Evolutionary conservation across 2,329 filamentous ascomycete genomes (phyloP).

Genomic region (Pseudophaeomoniella oleicola): DNA sequence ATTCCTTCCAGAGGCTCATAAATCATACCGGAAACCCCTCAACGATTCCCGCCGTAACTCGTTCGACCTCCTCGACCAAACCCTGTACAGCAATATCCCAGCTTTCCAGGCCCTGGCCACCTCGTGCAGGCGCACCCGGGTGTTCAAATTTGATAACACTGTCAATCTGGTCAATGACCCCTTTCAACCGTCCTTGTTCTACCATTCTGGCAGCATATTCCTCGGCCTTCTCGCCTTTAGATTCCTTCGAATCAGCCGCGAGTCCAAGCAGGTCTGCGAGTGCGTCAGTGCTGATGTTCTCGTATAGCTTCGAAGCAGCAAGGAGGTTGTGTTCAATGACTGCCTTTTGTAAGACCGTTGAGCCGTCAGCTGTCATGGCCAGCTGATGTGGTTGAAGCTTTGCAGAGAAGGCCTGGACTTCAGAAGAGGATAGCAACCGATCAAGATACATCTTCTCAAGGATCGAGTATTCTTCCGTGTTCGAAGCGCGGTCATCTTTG

Average conservation of each 20-base stretch:
- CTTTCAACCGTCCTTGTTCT: conserved; percentile 76
- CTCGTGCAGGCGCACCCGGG: conserved; percentile 42
- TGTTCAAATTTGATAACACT: conserved; percentile 71
- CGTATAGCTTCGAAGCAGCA: conserved; percentile 65
- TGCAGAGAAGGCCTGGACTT: conserved; percentile 74
- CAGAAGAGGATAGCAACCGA: conserved; percentile 62
- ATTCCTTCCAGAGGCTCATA: no score
- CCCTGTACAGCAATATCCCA: conserved; percentile 86
- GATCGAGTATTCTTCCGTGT: conserved; percentile 69
- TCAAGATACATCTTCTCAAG: conserved; percentile 97
- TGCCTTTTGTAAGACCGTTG: conserved; percentile 81
- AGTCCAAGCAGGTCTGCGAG: conserved; percentile 67
- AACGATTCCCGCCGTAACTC: conserved; percentile 67
- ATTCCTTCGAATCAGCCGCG: conserved; percentile 25
- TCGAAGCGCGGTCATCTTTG: conserved; percentile 73
- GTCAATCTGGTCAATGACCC: conserved; percentile 88
- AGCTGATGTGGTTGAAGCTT: conserved; percentile 77
- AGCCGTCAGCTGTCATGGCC: conserved; percentile 76
- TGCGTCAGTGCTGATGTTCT: conserved; percentile 61
- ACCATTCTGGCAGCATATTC: conserved; percentile 90
- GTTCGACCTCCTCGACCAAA: conserved; percentile 79
- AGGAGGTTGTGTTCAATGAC: conserved; percentile 94
- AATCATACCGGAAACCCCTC: conserved; percentile 56
- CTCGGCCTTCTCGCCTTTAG: conserved; percentile 60
- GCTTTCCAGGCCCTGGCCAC: conserved; percentile 58